These are phyloP conservation scores for Breynia disticha DNA, from an alignment of 441 rosid genomes.

Conservation along the genomic window DNA sequence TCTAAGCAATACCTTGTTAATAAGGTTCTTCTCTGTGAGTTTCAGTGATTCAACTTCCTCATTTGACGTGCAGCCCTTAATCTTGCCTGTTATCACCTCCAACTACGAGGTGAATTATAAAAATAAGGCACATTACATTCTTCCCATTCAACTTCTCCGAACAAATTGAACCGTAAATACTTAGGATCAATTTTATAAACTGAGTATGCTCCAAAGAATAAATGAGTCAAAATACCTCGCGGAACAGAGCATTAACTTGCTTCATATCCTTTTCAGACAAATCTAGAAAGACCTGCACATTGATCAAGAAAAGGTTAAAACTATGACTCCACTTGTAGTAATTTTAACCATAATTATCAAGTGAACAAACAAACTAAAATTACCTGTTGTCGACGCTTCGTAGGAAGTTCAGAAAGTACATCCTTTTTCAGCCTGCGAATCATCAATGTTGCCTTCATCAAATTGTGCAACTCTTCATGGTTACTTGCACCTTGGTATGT, in stretches of 20 bases:
- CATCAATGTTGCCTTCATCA: constrained; percentile 97
- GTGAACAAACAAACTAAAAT: constrained; percentile 6
- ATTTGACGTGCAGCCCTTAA: constrained; percentile 54
- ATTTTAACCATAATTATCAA: background rate
- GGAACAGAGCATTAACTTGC: constrained; percentile 66
- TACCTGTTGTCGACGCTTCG: constrained; percentile 95
- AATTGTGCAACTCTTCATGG: constrained; percentile 95
- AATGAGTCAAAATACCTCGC: constrained; percentile 48
- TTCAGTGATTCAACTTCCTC: constrained; percentile 68
- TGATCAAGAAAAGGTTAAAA: constrained; percentile 11
- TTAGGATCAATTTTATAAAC: constrained; percentile 6
- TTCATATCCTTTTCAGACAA: constrained; percentile 74
- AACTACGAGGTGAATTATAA: constrained; percentile 36
- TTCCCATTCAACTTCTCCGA: constrained; percentile 5
- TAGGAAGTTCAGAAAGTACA: constrained; percentile 85
- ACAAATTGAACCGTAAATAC: background rate
- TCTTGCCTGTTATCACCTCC: constrained; percentile 56
- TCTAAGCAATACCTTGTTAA: constrained; percentile 55
- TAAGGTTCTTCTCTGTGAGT: constrained; percentile 69
- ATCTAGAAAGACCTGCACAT: constrained; percentile 77
- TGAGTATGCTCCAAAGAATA: constrained; percentile 3
- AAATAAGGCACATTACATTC: constrained; percentile 4
- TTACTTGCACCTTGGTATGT: constrained; percentile 90
- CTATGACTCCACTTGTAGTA: background rate
- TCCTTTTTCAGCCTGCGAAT: constrained; percentile 92